Percentiles rank a stretch among this genome's conserved stretches.
Evolutionary conservation across 129 eudicot species (phyloP).

Genomic region (Mikania micrantha): DNA sequence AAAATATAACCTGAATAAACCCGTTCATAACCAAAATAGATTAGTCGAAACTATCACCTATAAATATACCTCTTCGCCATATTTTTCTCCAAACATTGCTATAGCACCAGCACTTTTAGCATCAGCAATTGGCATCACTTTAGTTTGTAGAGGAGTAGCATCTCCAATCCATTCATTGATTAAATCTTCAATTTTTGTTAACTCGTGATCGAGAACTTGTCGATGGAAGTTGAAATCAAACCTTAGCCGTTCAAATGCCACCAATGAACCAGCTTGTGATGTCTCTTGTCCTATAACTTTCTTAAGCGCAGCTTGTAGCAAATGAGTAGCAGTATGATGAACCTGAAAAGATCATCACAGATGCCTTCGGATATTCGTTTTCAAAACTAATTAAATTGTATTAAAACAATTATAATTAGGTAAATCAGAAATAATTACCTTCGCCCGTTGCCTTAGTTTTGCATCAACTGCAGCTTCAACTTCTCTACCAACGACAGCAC

Average conservation of each 20-base stretch:
- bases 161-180: constrained; percentile 89
- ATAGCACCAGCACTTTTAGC: constrained; percentile 95
- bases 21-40: background rate
- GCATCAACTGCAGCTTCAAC: constrained; percentile 85
- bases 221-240: constrained; percentile 94
- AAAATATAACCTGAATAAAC: background rate
- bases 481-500: constrained; percentile 58
- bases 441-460: constrained; percentile 79
- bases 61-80: constrained; percentile 69
- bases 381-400: background rate
- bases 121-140: constrained; percentile 69
- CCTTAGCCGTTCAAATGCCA: constrained; percentile 94
- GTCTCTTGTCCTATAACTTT: constrained; percentile 86
- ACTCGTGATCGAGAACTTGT: constrained; percentile 66
- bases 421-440: constrained; percentile 35
- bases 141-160: constrained; percentile 62
- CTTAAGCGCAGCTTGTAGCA: constrained; percentile 90
- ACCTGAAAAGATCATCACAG: constrained; percentile 36
- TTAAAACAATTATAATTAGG: background rate
- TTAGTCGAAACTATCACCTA: background rate
- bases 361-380: background rate
- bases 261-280: constrained; percentile 98
- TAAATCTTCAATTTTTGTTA: constrained; percentile 62
- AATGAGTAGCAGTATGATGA: constrained; percentile 97
- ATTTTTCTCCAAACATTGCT: constrained; percentile 99